phyloP scores from a whole-genome alignment of 2,329 filamentous ascomycete genomes.

The Fusarium sarcochroum region DNA sequence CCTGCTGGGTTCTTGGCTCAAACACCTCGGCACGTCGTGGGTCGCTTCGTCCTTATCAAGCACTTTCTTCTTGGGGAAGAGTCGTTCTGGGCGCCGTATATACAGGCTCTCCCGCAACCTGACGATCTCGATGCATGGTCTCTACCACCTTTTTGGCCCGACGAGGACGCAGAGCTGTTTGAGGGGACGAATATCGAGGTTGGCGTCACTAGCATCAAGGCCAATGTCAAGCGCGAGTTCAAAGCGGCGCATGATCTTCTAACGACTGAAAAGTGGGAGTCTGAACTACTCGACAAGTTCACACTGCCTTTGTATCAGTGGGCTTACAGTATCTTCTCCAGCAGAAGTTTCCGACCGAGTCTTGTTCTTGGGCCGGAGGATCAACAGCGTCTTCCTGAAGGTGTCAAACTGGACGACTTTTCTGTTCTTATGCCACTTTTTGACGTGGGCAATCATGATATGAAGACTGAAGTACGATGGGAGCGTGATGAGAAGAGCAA shows the following conservation, averaged over 20 bases:
- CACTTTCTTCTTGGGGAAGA: conserved; percentile 71
- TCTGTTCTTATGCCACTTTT: conserved; percentile 79
- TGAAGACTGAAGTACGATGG: conserved; percentile 72
- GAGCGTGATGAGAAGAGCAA: conserved; percentile 58
- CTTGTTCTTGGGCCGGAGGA: conserved; percentile 63
- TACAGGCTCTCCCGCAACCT: conserved; percentile 74
- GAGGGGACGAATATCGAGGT: conserved; percentile 68
- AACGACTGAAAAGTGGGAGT: conserved; percentile 39
- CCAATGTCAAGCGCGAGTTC: conserved; percentile 62
- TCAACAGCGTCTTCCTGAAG: conserved; percentile 48
- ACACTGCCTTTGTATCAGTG: conserved; percentile 70
- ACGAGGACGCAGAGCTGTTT: conserved; percentile 70
- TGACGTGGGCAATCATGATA: conserved; percentile 80
- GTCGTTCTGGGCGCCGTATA: conserved; percentile 79
- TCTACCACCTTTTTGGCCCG: conserved; percentile 74
- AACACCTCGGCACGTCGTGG: conserved; percentile 70
- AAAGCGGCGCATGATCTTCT: conserved; percentile 59
- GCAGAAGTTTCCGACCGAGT: conserved; percentile 74
- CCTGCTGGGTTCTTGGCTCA: conserved; percentile 63
- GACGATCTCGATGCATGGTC: conserved; percentile 64
- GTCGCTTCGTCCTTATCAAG: conserved; percentile 77
- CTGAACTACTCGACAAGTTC: conserved; percentile 54
- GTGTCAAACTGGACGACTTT: conserved; percentile 67
- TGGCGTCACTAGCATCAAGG: conserved; percentile 63
- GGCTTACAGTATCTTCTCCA: conserved; percentile 76